Conservation (phyloP, 345 rosid genomes). For the Acer saccharum region DNA sequence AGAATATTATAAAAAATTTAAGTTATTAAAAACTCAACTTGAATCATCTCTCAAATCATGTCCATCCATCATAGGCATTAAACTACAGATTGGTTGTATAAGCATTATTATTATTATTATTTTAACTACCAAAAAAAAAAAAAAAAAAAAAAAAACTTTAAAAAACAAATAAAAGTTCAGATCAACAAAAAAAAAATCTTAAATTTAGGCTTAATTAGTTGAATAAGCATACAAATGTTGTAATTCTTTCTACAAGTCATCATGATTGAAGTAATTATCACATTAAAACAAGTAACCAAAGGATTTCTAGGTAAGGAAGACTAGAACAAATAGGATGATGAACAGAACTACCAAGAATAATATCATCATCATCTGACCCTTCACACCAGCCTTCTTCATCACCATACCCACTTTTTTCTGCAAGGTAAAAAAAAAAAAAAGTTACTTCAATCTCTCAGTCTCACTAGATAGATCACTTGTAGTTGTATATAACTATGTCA, state of each 20-base stretch:
- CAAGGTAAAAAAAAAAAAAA: conserved; percentile 15
- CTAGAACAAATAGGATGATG: conserved; percentile 83
- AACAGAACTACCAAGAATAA: conserved; percentile 72
- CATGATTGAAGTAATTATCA: neutral
- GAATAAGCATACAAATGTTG: neutral
- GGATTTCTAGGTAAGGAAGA: conserved; percentile 59
- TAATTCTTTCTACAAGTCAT: neutral
- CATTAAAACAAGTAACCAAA: neutral
- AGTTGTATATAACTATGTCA: neutral
- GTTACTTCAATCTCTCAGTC: neutral
- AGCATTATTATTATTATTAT: too few relatives aligned
- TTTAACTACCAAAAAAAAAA: too few relatives aligned
- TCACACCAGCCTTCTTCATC: conserved; percentile 94
- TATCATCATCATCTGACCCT: conserved; percentile 96
- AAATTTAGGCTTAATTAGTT: neutral
- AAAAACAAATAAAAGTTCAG: too few relatives aligned
- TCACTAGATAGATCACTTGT: neutral
- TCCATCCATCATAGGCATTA: too few relatives aligned
- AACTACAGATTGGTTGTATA: too few relatives aligned
- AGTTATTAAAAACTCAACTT: too few relatives aligned
- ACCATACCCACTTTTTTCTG: conserved; percentile 98
- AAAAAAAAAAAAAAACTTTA: too few relatives aligned
- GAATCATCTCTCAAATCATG: too few relatives aligned
- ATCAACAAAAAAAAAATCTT: neutral
- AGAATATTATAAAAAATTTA: too few relatives aligned